phyloP scores from a whole-genome alignment of 2,329 filamentous ascomycete species.

The Malbranchea cinnamomea region DNA sequence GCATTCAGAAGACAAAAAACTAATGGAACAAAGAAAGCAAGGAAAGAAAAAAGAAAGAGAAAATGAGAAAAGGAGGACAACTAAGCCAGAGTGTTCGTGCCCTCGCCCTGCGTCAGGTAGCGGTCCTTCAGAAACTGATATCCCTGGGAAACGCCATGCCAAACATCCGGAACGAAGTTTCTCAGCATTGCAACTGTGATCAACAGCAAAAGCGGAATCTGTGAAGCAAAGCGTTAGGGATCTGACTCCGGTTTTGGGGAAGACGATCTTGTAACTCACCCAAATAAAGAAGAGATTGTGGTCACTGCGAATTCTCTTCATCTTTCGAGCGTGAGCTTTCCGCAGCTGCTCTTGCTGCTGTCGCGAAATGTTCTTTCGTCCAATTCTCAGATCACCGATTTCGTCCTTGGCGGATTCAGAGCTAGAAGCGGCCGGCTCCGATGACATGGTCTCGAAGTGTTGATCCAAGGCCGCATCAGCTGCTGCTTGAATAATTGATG shows the following conservation, averaged over 20 bases:
- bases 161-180: slow-evolving; percentile 28
- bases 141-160: slow-evolving; percentile 23
- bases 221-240: slow-evolving; percentile 13
- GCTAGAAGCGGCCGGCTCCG: slow-evolving; percentile 6
- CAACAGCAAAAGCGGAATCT: slow-evolving; percentile 34
- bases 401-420: slow-evolving; percentile 15
- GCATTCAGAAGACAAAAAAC: slow-evolving; percentile 13
- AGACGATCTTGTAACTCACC: slow-evolving; percentile 23
- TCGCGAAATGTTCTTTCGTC: slow-evolving; percentile 27
- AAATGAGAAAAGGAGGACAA: slow-evolving; percentile 5
- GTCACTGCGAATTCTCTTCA: slow-evolving; percentile 35
- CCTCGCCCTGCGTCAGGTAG: background rate
- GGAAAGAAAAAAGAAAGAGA: slow-evolving; percentile 10
- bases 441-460: slow-evolving; percentile 25
- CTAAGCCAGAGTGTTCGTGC: background rate
- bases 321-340: slow-evolving; percentile 31
- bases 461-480: slow-evolving; percentile 30
- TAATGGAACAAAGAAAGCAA: slow-evolving; percentile 8
- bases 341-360: slow-evolving; percentile 33
- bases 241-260: background rate
- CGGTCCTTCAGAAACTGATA: slow-evolving; percentile 23
- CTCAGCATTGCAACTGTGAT: slow-evolving; percentile 31
- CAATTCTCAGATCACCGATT: slow-evolving; percentile 28
- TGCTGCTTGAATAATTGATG: slow-evolving; percentile 27
- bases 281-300: slow-evolving; percentile 40